Conservation (phyloP, 805 yeast genomes). For the Nakazawaea siamensis region DNA sequence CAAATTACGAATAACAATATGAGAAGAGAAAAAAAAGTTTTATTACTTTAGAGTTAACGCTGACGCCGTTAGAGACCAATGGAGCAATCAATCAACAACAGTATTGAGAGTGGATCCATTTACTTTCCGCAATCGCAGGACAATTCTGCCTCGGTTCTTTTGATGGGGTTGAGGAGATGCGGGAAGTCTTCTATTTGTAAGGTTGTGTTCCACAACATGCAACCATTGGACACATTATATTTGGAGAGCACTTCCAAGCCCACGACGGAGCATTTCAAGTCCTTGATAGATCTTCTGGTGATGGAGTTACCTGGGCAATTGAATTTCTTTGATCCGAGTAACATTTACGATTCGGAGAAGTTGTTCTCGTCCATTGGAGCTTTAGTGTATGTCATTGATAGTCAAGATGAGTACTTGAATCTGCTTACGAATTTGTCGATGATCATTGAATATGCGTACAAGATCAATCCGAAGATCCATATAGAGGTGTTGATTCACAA, state of each 20-base stretch:
- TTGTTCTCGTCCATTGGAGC: conserved; percentile 82
- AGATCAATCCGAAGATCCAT: conserved; percentile 75
- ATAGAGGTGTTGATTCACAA: conserved; percentile 93
- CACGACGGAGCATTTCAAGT: conserved; percentile 73
- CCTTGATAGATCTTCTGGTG: conserved; percentile 78
- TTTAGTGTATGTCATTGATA: conserved; percentile 87
- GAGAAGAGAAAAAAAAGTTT: no score
- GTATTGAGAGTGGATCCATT: not conserved
- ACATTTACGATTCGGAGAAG: conserved; percentile 59
- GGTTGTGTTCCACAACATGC: conserved; percentile 95
- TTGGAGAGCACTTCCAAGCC: conserved; percentile 87
- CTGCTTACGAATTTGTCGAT: conserved; percentile 84
- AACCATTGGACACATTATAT: conserved; percentile 86
- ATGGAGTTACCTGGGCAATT: conserved; percentile 95
- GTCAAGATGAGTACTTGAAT: conserved; percentile 90
- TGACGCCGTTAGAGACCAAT: no score
- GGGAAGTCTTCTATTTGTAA: conserved; percentile 95
- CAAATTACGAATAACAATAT: no score
- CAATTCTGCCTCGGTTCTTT: conserved; percentile 69
- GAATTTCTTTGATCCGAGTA: conserved; percentile 75
- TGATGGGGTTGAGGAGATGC: conserved; percentile 83
- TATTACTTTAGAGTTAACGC: no score
- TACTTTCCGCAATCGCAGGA: no score
- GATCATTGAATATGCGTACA: conserved; percentile 81
- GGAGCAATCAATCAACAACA: no score